Evolutionary conservation across 306 rosid species (phyloP).

Genomic region (Cercis canadensis): DNA sequence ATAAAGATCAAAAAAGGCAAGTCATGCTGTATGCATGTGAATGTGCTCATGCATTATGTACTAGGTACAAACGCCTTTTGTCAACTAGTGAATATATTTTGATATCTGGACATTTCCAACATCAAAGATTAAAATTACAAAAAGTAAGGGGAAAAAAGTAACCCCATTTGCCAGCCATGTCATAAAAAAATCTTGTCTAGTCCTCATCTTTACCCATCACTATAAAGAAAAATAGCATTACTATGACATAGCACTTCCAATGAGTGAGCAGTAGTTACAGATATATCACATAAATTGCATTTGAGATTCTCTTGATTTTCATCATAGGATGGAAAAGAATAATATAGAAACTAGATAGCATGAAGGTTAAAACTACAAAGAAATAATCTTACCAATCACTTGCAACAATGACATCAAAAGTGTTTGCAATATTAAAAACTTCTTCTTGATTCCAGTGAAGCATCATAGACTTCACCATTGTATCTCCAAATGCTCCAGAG

Average conservation of each 20-base stretch:
- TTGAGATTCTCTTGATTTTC: conserved; percentile 4
- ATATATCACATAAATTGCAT: conserved; percentile 29
- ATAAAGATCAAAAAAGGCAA: conserved; percentile 41
- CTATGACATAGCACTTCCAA: conserved; percentile 30
- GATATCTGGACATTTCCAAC: conserved; percentile 36
- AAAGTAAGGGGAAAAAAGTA: conserved; percentile 37
- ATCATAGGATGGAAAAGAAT: conserved; percentile 11
- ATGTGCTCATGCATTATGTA: conserved; percentile 40
- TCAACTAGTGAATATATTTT: conserved; percentile 40
- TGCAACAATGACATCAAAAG: conserved; percentile 74
- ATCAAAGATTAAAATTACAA: conserved; percentile 35
- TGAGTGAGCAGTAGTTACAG: conserved; percentile 22
- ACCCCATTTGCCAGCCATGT: conserved; percentile 40
- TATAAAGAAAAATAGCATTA: conserved; percentile 21
- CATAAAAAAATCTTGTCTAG: conserved; percentile 8
- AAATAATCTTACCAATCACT: conserved; percentile 76
- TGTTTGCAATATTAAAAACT: conserved; percentile 37
- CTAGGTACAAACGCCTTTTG: conserved; percentile 32
- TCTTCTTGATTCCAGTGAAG: conserved; percentile 63
- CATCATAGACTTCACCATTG: conserved; percentile 53
- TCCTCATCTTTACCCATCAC: conserved; percentile 40
- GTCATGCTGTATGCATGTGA: conserved; percentile 46
- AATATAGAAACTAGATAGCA: background rate
- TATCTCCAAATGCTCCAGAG: conserved; percentile 55
- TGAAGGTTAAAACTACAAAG: conserved; percentile 26